A percentile compares a stretch with the other conserved stretches of the same genome.
Conservation (phyloP, 768 basidiomycete genomes). For the Termitomyces sp. region DNA sequence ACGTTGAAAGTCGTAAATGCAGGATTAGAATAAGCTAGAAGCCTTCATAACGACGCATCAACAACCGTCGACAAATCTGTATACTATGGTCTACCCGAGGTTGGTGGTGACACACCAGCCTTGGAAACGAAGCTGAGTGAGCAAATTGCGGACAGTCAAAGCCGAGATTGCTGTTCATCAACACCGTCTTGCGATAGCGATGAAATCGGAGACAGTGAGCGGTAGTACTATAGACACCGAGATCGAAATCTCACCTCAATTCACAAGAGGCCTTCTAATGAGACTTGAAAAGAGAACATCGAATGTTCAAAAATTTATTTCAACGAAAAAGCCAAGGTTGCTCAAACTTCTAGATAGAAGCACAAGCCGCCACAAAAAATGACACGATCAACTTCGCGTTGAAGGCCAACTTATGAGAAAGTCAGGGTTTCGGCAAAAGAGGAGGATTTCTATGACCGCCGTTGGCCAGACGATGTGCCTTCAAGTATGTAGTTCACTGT, state of each 20-base stretch:
- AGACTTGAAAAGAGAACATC: too few relatives aligned
- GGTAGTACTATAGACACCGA: neutral
- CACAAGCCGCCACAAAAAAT: too few relatives aligned
- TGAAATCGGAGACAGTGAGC: neutral
- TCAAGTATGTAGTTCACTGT: too few relatives aligned
- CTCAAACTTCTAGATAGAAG: too few relatives aligned
- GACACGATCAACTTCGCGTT: too few relatives aligned
- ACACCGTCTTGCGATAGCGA: neutral
- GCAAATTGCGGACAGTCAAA: neutral
- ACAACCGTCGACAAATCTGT: neutral
- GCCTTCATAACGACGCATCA: neutral
- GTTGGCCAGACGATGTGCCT: too few relatives aligned
- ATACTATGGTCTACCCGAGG: conserved; percentile 1
- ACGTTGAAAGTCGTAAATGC: neutral
- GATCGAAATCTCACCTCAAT: neutral
- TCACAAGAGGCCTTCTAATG: neutral
- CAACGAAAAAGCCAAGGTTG: too few relatives aligned
- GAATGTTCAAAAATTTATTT: too few relatives aligned
- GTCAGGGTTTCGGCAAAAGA: too few relatives aligned
- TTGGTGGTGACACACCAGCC: neutral
- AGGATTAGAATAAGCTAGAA: neutral
- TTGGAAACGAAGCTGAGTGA: neutral
- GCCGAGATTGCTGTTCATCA: neutral
- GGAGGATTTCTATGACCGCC: too few relatives aligned
- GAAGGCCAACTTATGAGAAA: too few relatives aligned